Percentiles rank a stretch among this genome's conserved stretches.
Evolutionary conservation across 1,284 basidiomycete species (phyloP).

Genomic region (Hemileia vastatrix): DNA sequence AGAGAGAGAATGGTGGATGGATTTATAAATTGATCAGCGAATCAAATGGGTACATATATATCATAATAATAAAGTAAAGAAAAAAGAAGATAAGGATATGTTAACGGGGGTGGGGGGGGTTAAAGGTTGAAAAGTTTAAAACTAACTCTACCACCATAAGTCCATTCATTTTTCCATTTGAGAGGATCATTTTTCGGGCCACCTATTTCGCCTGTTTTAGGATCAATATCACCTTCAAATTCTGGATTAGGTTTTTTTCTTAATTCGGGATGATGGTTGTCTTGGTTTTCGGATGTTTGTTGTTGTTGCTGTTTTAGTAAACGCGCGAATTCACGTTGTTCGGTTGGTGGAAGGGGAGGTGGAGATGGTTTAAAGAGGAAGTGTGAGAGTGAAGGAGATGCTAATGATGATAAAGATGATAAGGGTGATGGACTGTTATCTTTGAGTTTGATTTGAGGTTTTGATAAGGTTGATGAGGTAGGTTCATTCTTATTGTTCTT

Average conservation of each 20-base stretch:
- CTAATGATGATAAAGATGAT: too few species aligned
- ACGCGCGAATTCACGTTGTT: constrained; percentile 47
- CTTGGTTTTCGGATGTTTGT: constrained; percentile 19
- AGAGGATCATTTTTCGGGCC: constrained; percentile 54
- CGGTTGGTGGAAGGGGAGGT: constrained; percentile 42
- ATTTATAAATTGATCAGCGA: not conserved
- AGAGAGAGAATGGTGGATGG: not conserved
- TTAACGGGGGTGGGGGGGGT: too few species aligned
- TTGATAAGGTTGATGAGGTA: too few species aligned
- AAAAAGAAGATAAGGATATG: too few species aligned
- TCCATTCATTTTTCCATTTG: constrained; percentile 42
- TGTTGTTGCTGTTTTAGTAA: constrained; percentile 37
- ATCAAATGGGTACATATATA: not conserved
- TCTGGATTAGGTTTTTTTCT: constrained; percentile 43
- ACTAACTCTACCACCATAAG: constrained; percentile 37
- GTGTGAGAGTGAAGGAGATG: too few species aligned
- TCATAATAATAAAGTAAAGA: too few species aligned
- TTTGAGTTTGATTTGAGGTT: too few species aligned
- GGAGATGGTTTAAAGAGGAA: constrained; percentile 43
- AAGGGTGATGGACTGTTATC: too few species aligned
- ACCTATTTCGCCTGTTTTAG: constrained; percentile 51
- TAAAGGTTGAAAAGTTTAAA: too few species aligned
- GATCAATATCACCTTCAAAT: constrained; percentile 52
- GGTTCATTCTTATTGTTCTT: too few species aligned
- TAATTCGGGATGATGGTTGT: constrained; percentile 43